phyloP scores from a whole-genome alignment of 345 rosid species.

The Eucalyptus regnans region DNA sequence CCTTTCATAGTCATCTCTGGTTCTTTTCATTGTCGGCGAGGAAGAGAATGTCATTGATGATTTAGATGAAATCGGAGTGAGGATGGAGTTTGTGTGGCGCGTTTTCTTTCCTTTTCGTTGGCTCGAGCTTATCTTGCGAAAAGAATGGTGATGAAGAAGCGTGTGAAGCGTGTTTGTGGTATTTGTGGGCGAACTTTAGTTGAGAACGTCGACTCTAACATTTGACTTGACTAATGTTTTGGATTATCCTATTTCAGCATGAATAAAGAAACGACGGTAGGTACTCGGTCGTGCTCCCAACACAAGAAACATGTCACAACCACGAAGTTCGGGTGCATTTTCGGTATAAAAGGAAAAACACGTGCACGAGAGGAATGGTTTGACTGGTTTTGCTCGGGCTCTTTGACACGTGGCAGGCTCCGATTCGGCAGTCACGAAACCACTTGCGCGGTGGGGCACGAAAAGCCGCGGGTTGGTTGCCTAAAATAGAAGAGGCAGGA shows the following conservation, averaged over 20 bases:
- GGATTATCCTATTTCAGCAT: background rate
- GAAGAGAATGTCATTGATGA: background rate
- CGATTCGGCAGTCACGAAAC: background rate
- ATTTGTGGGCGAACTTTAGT: background rate
- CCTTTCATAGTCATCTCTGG: constrained; percentile 7
- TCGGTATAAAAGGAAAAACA: background rate
- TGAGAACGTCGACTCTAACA: background rate
- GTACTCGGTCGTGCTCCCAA: background rate
- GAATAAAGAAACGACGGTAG: background rate
- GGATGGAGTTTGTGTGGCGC: background rate
- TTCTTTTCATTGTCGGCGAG: constrained; percentile 22
- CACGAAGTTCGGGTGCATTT: background rate
- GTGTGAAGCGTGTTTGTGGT: background rate
- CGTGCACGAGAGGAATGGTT: background rate
- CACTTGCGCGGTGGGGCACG: background rate
- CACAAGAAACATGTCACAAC: background rate
- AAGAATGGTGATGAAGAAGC: background rate
- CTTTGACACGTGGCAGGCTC: background rate
- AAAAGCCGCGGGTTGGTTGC: background rate
- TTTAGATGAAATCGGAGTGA: background rate
- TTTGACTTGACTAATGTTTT: background rate
- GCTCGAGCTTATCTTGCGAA: background rate
- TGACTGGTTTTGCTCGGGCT: background rate
- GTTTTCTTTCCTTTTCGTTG: background rate
- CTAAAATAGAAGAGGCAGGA: background rate